Conservation (phyloP, 2,329 filamentous ascomycete genomes). For the Penicillium glabrum region DNA sequence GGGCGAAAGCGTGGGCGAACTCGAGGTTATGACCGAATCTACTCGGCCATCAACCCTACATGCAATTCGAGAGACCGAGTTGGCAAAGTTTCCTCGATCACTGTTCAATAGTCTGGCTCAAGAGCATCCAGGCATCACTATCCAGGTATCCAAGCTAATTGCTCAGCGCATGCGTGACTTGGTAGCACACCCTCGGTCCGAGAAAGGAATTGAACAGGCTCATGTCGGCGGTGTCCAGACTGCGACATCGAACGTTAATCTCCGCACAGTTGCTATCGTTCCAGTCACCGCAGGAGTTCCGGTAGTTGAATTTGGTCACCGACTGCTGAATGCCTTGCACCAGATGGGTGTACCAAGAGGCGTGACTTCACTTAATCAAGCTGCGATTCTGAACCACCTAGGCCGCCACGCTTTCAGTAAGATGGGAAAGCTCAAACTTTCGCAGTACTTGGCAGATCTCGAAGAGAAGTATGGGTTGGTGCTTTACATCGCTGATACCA, state of each 20-base stretch:
- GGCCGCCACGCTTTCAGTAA: conserved; percentile 95
- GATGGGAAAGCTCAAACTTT: conserved; percentile 94
- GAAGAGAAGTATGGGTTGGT: conserved; percentile 97
- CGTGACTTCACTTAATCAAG: conserved; percentile 88
- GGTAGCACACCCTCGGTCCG: conserved; percentile 74
- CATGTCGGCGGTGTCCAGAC: conserved; percentile 52
- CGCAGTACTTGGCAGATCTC: conserved; percentile 92
- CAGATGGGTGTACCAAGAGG: conserved; percentile 89
- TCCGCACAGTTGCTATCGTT: conserved; percentile 87
- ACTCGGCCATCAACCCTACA: conserved; percentile 87
- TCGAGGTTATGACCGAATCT: conserved; percentile 95
- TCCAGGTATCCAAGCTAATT: conserved; percentile 98
- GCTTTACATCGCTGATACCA: conserved; percentile 94
- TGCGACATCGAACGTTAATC: conserved; percentile 81
- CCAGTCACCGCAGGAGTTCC: conserved; percentile 90
- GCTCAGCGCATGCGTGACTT: conserved; percentile 89
- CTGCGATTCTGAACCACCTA: conserved; percentile 89
- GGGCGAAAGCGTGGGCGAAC: conserved; percentile 93
- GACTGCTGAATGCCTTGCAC: conserved; percentile 79
- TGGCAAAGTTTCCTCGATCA: conserved; percentile 93
- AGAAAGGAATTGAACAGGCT: conserved; percentile 63
- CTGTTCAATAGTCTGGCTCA: conserved; percentile 97
- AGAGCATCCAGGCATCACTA: conserved; percentile 96
- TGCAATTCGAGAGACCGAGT: conserved; percentile 92
- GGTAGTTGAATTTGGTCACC: conserved; percentile 90